A percentile compares a stretch with the other conserved stretches of the same genome.
These are phyloP conservation scores for Sclerotinia glacialis DNA, from an alignment of 2,329 filamentous ascomycete species.

Conservation along the genomic window DNA sequence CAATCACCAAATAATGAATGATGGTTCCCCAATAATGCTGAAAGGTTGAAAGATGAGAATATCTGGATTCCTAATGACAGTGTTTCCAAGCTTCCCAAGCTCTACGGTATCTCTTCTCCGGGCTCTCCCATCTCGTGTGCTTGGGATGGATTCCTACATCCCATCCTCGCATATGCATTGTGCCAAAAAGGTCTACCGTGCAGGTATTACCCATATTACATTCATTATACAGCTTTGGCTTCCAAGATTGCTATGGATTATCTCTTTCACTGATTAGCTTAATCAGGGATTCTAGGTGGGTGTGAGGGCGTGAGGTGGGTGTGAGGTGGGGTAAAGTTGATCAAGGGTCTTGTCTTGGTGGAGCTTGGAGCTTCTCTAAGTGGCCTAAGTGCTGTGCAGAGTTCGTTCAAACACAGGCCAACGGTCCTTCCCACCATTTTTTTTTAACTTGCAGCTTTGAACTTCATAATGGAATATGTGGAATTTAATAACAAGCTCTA, in stretches of 20 bases:
- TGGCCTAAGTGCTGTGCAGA: neutral
- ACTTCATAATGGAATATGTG: too few species aligned
- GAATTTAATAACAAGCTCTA: too few species aligned
- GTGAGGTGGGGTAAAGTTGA: neutral
- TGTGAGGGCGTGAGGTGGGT: neutral
- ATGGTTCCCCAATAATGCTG: too few species aligned
- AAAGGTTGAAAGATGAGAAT: neutral
- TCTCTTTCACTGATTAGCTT: too few species aligned
- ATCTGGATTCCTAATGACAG: neutral
- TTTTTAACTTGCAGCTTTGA: constrained; percentile 3
- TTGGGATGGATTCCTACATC: neutral
- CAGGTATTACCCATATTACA: too few species aligned
- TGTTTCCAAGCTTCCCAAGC: neutral
- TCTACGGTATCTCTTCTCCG: neutral
- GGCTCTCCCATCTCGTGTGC: neutral
- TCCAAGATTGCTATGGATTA: neutral
- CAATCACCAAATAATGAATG: too few species aligned
- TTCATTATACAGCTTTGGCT: neutral
- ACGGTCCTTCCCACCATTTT: neutral
- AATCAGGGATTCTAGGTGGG: neutral
- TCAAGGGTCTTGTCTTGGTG: constrained; percentile 7
- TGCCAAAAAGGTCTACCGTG: neutral
- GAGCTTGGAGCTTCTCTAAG: neutral
- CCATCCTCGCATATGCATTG: neutral
- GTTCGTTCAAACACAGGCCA: neutral